Evolutionary conservation across 2,329 filamentous ascomycete genomes (phyloP).

Genomic region (Beauveria varroae): DNA sequence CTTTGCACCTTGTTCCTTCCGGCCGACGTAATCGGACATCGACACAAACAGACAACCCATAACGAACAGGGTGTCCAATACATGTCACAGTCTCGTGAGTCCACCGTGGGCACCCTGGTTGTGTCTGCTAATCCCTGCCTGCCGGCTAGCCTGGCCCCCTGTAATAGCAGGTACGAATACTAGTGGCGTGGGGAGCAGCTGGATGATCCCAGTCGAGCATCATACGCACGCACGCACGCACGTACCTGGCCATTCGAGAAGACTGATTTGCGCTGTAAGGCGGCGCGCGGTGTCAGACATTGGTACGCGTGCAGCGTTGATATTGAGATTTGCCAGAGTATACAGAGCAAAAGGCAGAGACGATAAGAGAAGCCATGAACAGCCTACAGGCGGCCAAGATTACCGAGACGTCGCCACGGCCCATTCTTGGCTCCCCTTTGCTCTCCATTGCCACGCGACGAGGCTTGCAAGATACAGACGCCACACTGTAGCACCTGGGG

Average conservation of each 20-base stretch:
- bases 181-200: background rate
- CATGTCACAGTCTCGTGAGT: background rate
- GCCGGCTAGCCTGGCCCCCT: background rate
- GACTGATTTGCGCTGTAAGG: background rate
- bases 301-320: background rate
- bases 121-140: background rate
- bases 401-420: constrained; percentile 9
- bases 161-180: background rate
- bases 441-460: constrained; percentile 11
- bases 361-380: background rate
- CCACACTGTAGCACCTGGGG: constrained; percentile 8
- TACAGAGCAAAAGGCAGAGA: background rate
- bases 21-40: background rate
- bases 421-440: constrained; percentile 4
- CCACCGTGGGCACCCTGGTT: background rate
- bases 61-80: background rate
- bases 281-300: background rate
- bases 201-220: constrained; percentile 1
- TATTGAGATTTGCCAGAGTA: background rate
- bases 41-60: background rate
- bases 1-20: background rate
- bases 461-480: constrained; percentile 10
- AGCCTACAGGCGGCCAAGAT: background rate
- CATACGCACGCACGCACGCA: background rate
- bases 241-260: background rate